These are phyloP conservation scores for Logfia minima DNA, from an alignment of 129 eudicot genomes.

Conservation along the genomic window DNA sequence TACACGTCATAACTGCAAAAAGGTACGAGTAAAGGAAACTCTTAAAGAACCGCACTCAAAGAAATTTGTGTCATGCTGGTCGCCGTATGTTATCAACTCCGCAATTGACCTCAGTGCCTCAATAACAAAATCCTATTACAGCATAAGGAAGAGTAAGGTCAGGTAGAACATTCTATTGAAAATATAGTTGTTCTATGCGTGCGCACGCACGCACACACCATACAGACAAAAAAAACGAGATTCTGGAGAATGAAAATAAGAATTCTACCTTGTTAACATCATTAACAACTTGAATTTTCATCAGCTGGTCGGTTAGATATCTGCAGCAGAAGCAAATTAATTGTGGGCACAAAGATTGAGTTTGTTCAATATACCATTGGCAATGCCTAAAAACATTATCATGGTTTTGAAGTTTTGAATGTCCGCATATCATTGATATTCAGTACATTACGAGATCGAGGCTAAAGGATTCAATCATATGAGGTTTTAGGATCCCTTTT, in stretches of 20 bases:
- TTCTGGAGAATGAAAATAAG: background rate
- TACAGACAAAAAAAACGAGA: background rate
- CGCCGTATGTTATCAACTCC: constrained; percentile 91
- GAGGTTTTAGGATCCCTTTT: background rate
- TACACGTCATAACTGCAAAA: constrained; percentile 15
- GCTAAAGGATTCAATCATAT: background rate
- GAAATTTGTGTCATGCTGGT: constrained; percentile 86
- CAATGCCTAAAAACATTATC: background rate
- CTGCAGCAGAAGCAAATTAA: constrained; percentile 47
- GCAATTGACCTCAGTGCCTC: constrained; percentile 97
- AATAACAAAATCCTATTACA: constrained; percentile 74
- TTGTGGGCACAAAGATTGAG: background rate
- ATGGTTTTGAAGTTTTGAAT: background rate
- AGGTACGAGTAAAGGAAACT: constrained; percentile 9
- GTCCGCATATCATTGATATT: background rate
- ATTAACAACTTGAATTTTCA: constrained; percentile 77
- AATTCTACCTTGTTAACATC: constrained; percentile 81
- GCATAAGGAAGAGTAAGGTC: constrained; percentile 11
- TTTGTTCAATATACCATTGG: background rate
- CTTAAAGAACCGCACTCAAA: constrained; percentile 61
- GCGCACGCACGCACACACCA: background rate
- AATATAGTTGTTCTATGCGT: constrained; percentile 4
- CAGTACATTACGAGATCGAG: background rate
- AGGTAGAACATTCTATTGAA: constrained; percentile 8
- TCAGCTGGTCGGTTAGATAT: constrained; percentile 76